Percentiles rank a stretch among this genome's conserved stretches.
phyloP scores from a whole-genome alignment of 805 yeast genomes.

The Zygosaccharomyces kombuchaensis region DNA sequence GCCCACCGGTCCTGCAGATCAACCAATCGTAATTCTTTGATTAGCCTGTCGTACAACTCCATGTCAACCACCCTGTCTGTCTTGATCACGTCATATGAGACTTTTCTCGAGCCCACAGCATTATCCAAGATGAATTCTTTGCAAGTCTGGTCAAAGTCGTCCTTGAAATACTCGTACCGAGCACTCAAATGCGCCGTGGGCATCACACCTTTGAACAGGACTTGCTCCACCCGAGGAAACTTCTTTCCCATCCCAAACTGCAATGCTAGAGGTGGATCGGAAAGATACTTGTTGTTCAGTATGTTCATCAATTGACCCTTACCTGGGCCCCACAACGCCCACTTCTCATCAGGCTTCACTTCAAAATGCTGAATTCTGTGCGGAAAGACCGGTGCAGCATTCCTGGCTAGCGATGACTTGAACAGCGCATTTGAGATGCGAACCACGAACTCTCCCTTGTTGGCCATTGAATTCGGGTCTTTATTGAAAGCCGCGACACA shows the following conservation, averaged over 20 bases:
- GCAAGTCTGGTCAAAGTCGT: conserved; percentile 73
- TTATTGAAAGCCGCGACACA: background rate
- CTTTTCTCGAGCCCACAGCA: conserved; percentile 40
- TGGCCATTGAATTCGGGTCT: background rate
- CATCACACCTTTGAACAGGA: conserved; percentile 45
- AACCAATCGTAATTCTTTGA: conserved; percentile 49
- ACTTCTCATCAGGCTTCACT: conserved; percentile 34
- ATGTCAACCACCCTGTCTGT: conserved; percentile 32
- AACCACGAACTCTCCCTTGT: conserved; percentile 10
- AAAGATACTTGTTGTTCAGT: conserved; percentile 25
- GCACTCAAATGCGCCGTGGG: conserved; percentile 78
- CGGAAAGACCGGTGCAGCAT: conserved; percentile 31
- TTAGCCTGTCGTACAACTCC: conserved; percentile 39
- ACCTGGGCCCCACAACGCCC: conserved; percentile 40
- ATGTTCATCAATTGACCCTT: conserved; percentile 28
- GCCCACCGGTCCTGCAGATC: conserved; percentile 69
- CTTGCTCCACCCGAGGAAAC: conserved; percentile 23
- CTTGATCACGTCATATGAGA: conserved; percentile 35
- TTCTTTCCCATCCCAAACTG: conserved; percentile 13
- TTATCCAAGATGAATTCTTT: conserved; percentile 54
- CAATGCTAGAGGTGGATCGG: conserved; percentile 27
- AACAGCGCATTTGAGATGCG: conserved; percentile 35
- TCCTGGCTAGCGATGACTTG: conserved; percentile 36
- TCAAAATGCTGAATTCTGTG: conserved; percentile 21
- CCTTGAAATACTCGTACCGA: conserved; percentile 81